Evolutionary conservation across 169 alveolate species (phyloP), one percentile per base, ranked within the genome.

Genomic region (Neospora caninum): DNA sequence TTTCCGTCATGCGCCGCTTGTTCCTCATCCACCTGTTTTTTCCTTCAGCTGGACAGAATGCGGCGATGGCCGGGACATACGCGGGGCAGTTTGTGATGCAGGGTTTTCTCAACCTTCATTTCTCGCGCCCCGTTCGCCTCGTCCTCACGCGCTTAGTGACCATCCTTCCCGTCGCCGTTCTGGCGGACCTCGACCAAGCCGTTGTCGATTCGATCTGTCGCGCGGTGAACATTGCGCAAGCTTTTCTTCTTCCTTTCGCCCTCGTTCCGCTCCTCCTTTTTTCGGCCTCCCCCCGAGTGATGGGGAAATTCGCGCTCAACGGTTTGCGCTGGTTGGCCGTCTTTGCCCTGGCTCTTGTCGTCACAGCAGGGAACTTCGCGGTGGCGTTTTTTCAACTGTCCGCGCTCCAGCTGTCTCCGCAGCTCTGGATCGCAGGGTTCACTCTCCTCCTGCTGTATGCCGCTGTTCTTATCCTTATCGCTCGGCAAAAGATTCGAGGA

Each of bases 51-150:
- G 95, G 95, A 1, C 95, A 93, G 91, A 83, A 49, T 27, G 92
- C 95, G 34, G 80, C 95, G 54, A 93, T 93, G 93, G 91, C 93
- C 2, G 95, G 95, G 31, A 93, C 95, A 18, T 93, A 64, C 84
- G 95, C 95, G 20, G 95, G 95, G 31, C 95, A 93, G 67, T 93
- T 87, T 69, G 83, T 83, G 41, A 93, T 93, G 93, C 93, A 92
- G 67, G 95, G 95, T 0, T 49, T 92, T 38, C 86, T 92, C 58
- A 22, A 54, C 16, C 64, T 92, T 49, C 42, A 80, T 16, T 58
- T 84, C 38, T 31, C 83, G 6, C 95, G 83, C 31, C 18, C 82
- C 27, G 86, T 43, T 22, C 92, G 95, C 0, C 54, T 92, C 49
- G 34, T 83, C 70, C 34, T 82, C 22, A 92, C 95, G 41, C 91